Conservation (phyloP, 805 yeast species). For the Wickerhamomyces chaumierensis region DNA sequence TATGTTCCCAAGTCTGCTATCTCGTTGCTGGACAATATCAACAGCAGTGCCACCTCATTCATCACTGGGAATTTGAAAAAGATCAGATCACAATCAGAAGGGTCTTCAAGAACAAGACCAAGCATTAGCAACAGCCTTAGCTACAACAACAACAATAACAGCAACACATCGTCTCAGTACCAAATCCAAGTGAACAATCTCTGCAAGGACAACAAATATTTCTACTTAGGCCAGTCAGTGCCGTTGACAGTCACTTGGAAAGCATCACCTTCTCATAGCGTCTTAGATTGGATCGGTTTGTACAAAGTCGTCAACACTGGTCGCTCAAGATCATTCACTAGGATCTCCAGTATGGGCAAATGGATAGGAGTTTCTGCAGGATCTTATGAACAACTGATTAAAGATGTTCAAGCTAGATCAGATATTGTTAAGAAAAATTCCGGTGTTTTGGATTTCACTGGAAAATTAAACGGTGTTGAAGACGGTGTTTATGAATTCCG, state of each 20-base stretch:
- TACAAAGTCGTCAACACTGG: constrained; percentile 54
- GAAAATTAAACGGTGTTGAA: constrained; percentile 36
- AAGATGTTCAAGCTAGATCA: constrained; percentile 2
- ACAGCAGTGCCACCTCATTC: constrained; percentile 21
- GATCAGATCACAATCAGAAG: constrained; percentile 16
- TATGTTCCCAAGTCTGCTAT: constrained; percentile 20
- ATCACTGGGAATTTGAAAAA: constrained; percentile 3
- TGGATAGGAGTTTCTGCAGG: constrained; percentile 41
- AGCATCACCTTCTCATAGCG: constrained; percentile 36
- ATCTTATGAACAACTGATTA: constrained; percentile 23
- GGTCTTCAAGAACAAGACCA: constrained; percentile 4
- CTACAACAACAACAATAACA: too few species aligned
- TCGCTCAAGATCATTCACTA: constrained; percentile 41
- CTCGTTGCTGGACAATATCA: constrained; percentile 24
- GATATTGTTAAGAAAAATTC: constrained; percentile 13
- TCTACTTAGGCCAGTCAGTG: not conserved
- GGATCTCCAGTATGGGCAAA: constrained; percentile 51
- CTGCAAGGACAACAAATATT: constrained; percentile 21
- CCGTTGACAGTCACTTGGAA: constrained; percentile 29
- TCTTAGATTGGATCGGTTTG: constrained; percentile 67
- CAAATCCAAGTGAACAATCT: constrained; percentile 30
- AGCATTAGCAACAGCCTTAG: too few species aligned
- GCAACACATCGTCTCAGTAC: too few species aligned
- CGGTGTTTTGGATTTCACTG: constrained; percentile 41
- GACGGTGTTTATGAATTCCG: constrained; percentile 67